phyloP scores from a whole-genome alignment of 129 eudicot genomes.

The Dittrichia graveolens region DNA sequence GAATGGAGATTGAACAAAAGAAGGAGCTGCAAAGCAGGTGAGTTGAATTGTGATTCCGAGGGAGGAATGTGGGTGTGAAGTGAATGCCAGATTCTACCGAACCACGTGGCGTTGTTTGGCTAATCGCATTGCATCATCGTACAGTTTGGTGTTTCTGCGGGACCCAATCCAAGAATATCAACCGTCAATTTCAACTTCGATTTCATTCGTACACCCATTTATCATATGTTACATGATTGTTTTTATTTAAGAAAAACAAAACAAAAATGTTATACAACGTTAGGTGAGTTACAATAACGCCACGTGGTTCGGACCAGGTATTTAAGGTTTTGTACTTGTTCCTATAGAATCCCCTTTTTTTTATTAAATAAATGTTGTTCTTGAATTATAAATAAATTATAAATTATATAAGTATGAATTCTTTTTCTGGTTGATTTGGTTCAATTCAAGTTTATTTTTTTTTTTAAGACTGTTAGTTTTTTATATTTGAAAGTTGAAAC shows the following conservation, averaged over 20 bases:
- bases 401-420: no score
- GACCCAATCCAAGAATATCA: background rate
- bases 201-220: background rate
- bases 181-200: conserved; percentile 24
- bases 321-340: no score
- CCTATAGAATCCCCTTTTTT: no score
- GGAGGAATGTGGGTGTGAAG: background rate
- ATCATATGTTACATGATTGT: background rate
- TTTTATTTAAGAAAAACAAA: background rate
- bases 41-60: conserved; percentile 19
- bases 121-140: background rate
- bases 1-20: background rate
- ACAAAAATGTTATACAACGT: no score
- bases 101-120: conserved; percentile 25
- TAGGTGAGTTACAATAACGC: no score
- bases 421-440: no score
- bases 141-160: background rate
- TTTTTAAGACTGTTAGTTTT: no score
- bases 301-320: no score
- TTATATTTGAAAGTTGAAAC: no score
- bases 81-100: conserved; percentile 23
- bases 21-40: conserved; percentile 18
- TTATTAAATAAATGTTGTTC: no score
- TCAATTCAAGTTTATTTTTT: no score
- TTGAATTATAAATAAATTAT: no score